phyloP scores from a whole-genome alignment of 768 basidiomycete genomes.

The Panus rudis region DNA sequence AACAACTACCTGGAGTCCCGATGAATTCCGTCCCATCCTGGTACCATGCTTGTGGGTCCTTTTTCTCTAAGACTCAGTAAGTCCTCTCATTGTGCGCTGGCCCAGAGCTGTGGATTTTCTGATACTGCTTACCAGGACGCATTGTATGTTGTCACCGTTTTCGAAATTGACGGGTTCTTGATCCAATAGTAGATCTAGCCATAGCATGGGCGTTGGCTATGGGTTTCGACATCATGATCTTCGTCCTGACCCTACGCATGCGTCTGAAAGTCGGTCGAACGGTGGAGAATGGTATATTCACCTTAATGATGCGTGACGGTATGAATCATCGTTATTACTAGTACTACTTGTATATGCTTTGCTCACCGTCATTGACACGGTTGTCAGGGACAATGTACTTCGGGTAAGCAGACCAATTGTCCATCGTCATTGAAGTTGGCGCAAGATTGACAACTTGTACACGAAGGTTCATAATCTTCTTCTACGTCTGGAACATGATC shows the following conservation, averaged over 20 bases:
- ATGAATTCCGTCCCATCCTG: no score
- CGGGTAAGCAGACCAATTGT: not conserved
- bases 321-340: not conserved
- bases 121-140: no score
- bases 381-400: constrained; percentile 7
- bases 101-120: no score
- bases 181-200: not conserved
- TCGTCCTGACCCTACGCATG: constrained; percentile 5
- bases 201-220: constrained; percentile 3
- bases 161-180: no score
- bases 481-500: not conserved
- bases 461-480: not conserved
- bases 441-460: no score
- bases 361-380: not conserved
- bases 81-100: no score
- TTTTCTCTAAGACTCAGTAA: no score
- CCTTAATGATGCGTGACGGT: constrained; percentile 8
- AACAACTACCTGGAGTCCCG: no score
- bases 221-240: constrained; percentile 5
- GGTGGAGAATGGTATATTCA: not conserved
- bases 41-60: no score
- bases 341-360: not conserved
- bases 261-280: not conserved
- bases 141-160: no score
- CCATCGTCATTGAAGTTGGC: no score